Evolutionary conservation across 1,139 yeast species (phyloP).

Genomic region (Geotrichum carabidarum): DNA sequence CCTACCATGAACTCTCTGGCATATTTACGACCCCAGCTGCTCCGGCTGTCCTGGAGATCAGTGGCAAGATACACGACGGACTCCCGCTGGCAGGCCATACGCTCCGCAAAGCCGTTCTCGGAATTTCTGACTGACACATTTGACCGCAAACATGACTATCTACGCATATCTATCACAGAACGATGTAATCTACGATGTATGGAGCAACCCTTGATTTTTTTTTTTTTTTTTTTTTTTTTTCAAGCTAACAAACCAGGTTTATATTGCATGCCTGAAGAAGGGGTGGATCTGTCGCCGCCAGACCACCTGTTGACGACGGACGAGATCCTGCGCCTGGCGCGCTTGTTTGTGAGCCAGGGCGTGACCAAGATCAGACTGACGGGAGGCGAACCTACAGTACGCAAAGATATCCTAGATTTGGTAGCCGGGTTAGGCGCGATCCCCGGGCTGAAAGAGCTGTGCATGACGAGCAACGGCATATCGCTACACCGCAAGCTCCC

Average conservation of each 20-base stretch:
- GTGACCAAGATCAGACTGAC: constrained; percentile 48
- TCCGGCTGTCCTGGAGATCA: no score
- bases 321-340: constrained; percentile 43
- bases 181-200: constrained; percentile 46
- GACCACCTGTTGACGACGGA: constrained; percentile 40
- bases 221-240: no score
- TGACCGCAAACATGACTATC: constrained; percentile 44
- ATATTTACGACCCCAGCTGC: no score
- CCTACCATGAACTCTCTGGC: no score
- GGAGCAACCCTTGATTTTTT: background rate
- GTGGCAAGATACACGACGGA: no score
- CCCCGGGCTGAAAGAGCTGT: constrained; percentile 43
- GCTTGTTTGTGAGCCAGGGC: constrained; percentile 44
- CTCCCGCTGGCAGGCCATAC: constrained; percentile 24
- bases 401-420: constrained; percentile 45
- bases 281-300: constrained; percentile 44
- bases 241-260: constrained; percentile 20
- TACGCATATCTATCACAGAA: constrained; percentile 48
- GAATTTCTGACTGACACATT: constrained; percentile 44
- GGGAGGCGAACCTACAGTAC: constrained; percentile 52
- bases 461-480: constrained; percentile 49
- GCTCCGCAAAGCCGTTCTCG: constrained; percentile 37
- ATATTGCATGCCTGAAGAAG: constrained; percentile 56
- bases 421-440: constrained; percentile 39
- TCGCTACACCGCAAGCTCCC: constrained; percentile 46